Evolutionary conservation across 176 grass and related monocot genomes (phyloP).

Genomic region (bread wheat (Triticum aestivum)): IWGSC_CS_RefSeq_v2.1 NC_057811.1:469485019-469485518

Average conservation of each 20-base stretch:
- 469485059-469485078: no score
- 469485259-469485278: conserved; percentile 33
- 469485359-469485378: background rate
- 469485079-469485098: no score
- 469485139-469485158: no score
- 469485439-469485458: conserved; percentile 86
- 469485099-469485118: no score
- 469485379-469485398: background rate
- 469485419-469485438: conserved; percentile 31
- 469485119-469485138: no score
- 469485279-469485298: conserved; percentile 57
- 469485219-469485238: conserved; percentile 8
- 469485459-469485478: conserved; percentile 78
- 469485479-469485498: conserved; percentile 43
- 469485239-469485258: conserved; percentile 83
- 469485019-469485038: no score
- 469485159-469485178: no score
- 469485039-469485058: no score
- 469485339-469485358: background rate
- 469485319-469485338: conserved; percentile 38
- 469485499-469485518: background rate
- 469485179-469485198: no score
- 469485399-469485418: background rate
- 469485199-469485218: no score
- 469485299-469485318: conserved; percentile 88